These are phyloP conservation scores for Nadsonia commutata DNA, from an alignment of 1,139 yeast species.

Conservation along the genomic window DNA sequence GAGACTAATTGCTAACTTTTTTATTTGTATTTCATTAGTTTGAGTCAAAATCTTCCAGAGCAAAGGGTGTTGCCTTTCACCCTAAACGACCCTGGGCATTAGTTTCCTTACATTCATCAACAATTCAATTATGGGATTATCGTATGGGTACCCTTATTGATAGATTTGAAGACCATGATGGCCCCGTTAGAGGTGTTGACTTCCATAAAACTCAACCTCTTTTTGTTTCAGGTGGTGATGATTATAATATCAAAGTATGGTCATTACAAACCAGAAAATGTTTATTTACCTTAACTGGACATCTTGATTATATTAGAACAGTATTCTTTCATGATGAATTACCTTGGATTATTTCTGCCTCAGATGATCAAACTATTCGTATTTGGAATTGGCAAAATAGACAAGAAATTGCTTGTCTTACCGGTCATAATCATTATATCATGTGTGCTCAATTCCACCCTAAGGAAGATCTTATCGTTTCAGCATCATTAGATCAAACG, in stretches of 20 bases:
- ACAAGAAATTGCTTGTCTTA: constrained; percentile 89
- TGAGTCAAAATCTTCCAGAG: constrained; percentile 97
- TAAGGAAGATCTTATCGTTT: constrained; percentile 81
- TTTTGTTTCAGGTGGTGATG: constrained; percentile 96
- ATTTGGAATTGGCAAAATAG: constrained; percentile 99
- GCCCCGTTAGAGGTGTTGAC: constrained; percentile 90
- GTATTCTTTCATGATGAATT: constrained; percentile 90
- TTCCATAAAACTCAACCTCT: constrained; percentile 97
- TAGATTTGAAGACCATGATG: constrained; percentile 95
- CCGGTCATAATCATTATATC: constrained; percentile 97
- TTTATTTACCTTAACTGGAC: constrained; percentile 76
- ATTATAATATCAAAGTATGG: constrained; percentile 92
- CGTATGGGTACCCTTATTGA: constrained; percentile 97
- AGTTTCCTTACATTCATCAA: constrained; percentile 86
- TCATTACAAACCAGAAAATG: constrained; percentile 83
- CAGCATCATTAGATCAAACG: constrained; percentile 96
- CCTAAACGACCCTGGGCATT: constrained; percentile 94
- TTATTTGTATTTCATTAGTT: constrained; percentile 37
- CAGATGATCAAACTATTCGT: constrained; percentile 96
- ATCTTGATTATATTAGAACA: constrained; percentile 88
- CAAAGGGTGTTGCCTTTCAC: constrained; percentile 96
- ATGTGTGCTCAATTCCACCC: constrained; percentile 99
- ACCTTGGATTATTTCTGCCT: constrained; percentile 94
- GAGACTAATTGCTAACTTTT: background rate
- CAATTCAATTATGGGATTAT: constrained; percentile 97